Conservation (phyloP, 1,284 basidiomycete genomes). For the Malassezia nana region DNA sequence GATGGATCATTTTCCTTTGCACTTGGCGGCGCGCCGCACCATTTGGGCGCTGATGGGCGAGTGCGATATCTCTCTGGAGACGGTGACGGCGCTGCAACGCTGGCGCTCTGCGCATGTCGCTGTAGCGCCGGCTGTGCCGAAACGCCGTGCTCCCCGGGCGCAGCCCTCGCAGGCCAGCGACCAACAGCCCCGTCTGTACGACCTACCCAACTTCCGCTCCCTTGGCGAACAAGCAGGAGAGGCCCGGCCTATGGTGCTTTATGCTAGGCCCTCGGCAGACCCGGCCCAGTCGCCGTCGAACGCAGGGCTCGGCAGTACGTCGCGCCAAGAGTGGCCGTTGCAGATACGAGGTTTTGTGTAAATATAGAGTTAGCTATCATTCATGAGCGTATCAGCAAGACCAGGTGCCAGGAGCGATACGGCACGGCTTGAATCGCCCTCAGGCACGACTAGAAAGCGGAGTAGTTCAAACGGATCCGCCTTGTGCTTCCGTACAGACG, state of each 20-base stretch:
- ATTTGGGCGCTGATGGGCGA: slow-evolving; percentile 80
- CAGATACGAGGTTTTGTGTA: slow-evolving; percentile 7
- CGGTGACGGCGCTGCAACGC: neutral
- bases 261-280: neutral
- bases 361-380: slow-evolving; percentile 4
- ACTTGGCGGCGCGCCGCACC: slow-evolving; percentile 70
- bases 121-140: neutral
- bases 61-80: neutral
- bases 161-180: neutral
- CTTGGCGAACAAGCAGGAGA: neutral
- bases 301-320: neutral
- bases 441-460: slow-evolving; percentile 29
- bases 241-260: neutral
- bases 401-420: slow-evolving; percentile 6
- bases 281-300: neutral
- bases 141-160: neutral
- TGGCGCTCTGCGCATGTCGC: neutral
- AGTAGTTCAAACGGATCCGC: slow-evolving; percentile 29
- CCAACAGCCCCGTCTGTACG: neutral
- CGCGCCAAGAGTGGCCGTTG: slow-evolving; percentile 10
- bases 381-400: neutral
- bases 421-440: slow-evolving; percentile 16
- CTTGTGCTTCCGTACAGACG: slow-evolving; percentile 25
- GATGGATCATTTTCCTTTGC: slow-evolving; percentile 58
- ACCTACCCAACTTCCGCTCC: neutral